Base-by-base conservation (phyloP, 208 protist species). In the Trypanosoma cruzi region DNA sequence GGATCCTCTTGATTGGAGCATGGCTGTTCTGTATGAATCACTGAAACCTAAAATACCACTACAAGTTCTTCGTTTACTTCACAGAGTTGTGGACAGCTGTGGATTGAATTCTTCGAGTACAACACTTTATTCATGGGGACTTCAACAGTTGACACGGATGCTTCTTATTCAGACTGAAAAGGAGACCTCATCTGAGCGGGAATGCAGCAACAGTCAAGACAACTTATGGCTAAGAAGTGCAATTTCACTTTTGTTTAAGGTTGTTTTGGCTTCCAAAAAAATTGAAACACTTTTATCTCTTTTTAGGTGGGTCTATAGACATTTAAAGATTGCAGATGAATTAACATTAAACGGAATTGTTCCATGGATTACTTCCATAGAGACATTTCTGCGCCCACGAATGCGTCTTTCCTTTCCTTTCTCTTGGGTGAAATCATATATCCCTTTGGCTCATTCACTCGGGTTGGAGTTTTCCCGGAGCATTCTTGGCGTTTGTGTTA, bases 51-150 rank as follows among this genome's bases (percentile, higher is more conserved):
- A 24, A 77, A 84, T 62, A 56, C 81, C 6, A 22, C 74, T 40
- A 60, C 67, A 13, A 82, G 60, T 80, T 61, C 61, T 96, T 32
- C 54, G 68, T 18, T 55, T 90, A 8, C 70, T 96, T 13, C 81
- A 93, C 75, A 59, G 74, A 18, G 71, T 93, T 32, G 63, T 89
- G 31, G 79, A 92, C 59, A 66, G 76, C 20, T 92, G 86, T 58
- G 66, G 89, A 26, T 53, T 68, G 3, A 75, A 75, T 29, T 56
- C 69, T 11, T 57, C 74, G 49, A 60, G 56, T 63, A 56, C 55
- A 1, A 78, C 89, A 4, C 64, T 93, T 34, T 58, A 68, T 13
- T 84, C 81, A 0, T 93, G 86, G 85, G 90, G 90, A 29, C 68
- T 93, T n/a, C 79, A 75, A 46, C 81, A 76, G 11, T 72, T 93